These are phyloP conservation scores for Pseudogymnoascus destructans DNA, from an alignment of 2,329 filamentous ascomycete species.

Conservation along the genomic window DNA sequence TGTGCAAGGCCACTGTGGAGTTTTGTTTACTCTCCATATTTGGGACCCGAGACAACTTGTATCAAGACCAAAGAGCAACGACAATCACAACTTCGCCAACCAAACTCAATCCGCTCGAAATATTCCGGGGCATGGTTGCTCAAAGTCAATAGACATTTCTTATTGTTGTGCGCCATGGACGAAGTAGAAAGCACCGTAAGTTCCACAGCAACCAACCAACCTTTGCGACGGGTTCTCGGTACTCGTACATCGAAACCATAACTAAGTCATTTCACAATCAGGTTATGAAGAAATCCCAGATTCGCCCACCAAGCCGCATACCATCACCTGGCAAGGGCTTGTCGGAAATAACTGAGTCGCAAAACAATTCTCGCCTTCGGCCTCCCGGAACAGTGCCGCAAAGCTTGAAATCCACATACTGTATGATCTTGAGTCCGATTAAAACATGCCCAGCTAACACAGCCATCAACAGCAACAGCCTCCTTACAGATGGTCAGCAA, in stretches of 20 bases:
- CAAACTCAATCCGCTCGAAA: constrained; percentile 1
- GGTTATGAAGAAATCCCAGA: constrained; percentile 21
- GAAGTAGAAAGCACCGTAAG: constrained; percentile 10
- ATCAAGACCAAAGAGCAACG: constrained; percentile 1
- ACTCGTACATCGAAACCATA: neutral
- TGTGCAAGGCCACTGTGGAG: constrained; percentile 5
- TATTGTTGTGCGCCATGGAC: constrained; percentile 10
- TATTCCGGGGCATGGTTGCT: neutral
- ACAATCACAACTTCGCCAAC: constrained; percentile 3
- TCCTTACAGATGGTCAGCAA: constrained; percentile 32
- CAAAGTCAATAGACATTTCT: neutral
- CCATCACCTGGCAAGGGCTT: constrained; percentile 29
- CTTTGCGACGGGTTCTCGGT: neutral
- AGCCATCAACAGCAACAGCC: constrained; percentile 11
- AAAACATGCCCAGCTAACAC: neutral
- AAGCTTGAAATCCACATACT: constrained; percentile 6
- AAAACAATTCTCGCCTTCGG: constrained; percentile 42
- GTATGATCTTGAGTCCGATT: constrained; percentile 12
- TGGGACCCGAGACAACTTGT: neutral
- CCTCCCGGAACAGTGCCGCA: constrained; percentile 19
- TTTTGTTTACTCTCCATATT: constrained; percentile 8
- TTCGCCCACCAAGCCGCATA: constrained; percentile 20
- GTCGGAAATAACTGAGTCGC: constrained; percentile 45
- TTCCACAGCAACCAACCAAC: neutral
- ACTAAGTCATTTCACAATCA: constrained; percentile 12